Percentiles rank a stretch among this genome's conserved stretches.
Evolutionary conservation across 108 stramenopile species (phyloP).

Genomic region (Fistulifera solaris): DNA sequence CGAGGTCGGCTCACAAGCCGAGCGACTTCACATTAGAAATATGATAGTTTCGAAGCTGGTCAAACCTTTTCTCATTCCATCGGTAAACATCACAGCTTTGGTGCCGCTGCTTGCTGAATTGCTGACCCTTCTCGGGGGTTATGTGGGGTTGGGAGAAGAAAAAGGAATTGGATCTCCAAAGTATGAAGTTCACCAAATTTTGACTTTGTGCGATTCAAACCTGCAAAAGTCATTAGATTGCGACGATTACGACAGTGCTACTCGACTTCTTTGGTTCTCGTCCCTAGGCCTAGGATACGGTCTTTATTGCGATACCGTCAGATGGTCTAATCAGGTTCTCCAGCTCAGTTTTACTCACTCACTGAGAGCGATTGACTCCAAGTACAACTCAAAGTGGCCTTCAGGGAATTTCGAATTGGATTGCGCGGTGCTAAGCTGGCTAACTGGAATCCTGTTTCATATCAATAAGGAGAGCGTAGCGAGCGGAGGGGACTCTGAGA

Average conservation of each 20-base stretch:
- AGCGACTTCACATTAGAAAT: slow-evolving; percentile 3
- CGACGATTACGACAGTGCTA: too few species aligned
- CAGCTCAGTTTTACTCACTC: too few species aligned
- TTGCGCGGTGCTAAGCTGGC: slow-evolving; percentile 2
- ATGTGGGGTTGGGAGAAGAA: neutral
- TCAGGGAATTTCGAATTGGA: neutral
- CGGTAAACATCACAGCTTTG: neutral
- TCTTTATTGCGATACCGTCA: too few species aligned
- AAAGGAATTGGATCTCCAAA: neutral
- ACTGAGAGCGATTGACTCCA: too few species aligned
- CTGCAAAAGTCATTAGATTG: too few species aligned
- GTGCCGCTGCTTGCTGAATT: neutral
- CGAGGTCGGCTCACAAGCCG: slow-evolving; percentile 31
- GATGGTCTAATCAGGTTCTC: too few species aligned
- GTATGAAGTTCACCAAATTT: neutral
- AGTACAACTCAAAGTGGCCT: too few species aligned
- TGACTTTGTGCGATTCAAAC: too few species aligned
- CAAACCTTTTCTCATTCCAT: slow-evolving; percentile 5
- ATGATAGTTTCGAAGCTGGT: slow-evolving; percentile 15
- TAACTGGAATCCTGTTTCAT: neutral
- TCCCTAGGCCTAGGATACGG: too few species aligned
- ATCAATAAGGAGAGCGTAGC: neutral
- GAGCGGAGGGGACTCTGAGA: too few species aligned
- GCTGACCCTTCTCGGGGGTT: neutral
- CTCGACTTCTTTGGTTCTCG: too few species aligned